Evolutionary conservation across 495 filamentous ascomycete genomes (phyloP).

Genomic region (Annulohypoxylon moriforme): DNA sequence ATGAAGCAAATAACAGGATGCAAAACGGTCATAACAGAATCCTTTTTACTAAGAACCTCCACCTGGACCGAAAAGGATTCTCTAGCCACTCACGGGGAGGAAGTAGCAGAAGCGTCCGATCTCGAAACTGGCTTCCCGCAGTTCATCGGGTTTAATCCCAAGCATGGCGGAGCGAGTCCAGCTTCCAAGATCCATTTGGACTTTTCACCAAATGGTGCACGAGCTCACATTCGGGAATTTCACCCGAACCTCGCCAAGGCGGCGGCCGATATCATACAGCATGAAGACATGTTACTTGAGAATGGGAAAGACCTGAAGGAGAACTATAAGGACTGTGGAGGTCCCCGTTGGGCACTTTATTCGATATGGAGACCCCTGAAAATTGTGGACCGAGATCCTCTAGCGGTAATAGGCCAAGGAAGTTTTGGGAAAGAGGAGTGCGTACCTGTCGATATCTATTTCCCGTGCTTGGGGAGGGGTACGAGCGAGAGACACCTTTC

Average conservation of each 20-base stretch:
- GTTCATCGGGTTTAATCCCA: slow-evolving; percentile 12
- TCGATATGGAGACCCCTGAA: slow-evolving; percentile 12
- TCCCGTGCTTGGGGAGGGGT: background rate
- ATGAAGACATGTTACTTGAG: background rate
- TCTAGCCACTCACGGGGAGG: background rate
- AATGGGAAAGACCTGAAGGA: background rate
- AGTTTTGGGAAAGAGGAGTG: background rate
- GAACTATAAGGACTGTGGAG: slow-evolving; percentile 5
- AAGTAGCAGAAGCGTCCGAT: background rate
- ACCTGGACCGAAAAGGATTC: slow-evolving; percentile 9
- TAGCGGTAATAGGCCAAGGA: slow-evolving; percentile 3
- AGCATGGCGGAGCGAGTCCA: slow-evolving; percentile 1
- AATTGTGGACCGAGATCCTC: slow-evolving; percentile 5
- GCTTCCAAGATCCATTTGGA: slow-evolving; percentile 10
- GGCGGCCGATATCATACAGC: slow-evolving; percentile 9
- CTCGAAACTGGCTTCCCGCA: slow-evolving; percentile 4
- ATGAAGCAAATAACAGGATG: slow-evolving; percentile 15
- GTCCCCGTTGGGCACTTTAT: slow-evolving; percentile 12
- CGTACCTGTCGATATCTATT: background rate
- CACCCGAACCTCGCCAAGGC: background rate
- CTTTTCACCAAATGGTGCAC: slow-evolving; percentile 5
- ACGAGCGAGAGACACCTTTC: background rate
- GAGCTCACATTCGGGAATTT: slow-evolving; percentile 5
- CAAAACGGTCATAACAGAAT: slow-evolving; percentile 8
- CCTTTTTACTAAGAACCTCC: background rate